Conservation (phyloP, 371 early-diverging fungal genomes). For the Apophysomyces variabilis region DNA sequence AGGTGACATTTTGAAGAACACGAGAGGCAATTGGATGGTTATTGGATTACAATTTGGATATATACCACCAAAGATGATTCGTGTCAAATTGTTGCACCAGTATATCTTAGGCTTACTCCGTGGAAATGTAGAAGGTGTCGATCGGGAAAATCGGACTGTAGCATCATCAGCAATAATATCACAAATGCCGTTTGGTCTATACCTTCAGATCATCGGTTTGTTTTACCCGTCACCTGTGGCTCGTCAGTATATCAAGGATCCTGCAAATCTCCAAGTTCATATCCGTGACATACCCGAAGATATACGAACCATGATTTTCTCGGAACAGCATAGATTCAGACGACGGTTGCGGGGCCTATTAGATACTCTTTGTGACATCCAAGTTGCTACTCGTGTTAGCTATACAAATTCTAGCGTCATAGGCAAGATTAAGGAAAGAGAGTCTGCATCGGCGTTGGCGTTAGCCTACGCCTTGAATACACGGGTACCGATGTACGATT, state of each 20-base stretch:
- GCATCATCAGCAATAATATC: constrained; percentile 14
- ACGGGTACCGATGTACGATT: constrained; percentile 15
- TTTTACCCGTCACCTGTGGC: constrained; percentile 2
- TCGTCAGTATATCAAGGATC: constrained; percentile 18
- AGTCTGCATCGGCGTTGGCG: background rate
- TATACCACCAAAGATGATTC: constrained; percentile 43
- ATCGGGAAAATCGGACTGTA: constrained; percentile 20
- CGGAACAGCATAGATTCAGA: constrained; percentile 22
- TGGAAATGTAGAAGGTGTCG: constrained; percentile 17
- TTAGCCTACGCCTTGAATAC: constrained; percentile 14
- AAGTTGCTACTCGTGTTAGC: background rate
- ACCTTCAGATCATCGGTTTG: constrained; percentile 33
- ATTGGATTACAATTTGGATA: constrained; percentile 51
- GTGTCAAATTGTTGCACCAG: constrained; percentile 47
- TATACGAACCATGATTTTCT: constrained; percentile 13
- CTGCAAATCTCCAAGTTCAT: constrained; percentile 2
- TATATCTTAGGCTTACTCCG: constrained; percentile 31
- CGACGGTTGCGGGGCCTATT: constrained; percentile 18
- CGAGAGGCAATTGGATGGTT: constrained; percentile 30
- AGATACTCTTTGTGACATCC: constrained; percentile 9
- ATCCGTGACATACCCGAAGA: constrained; percentile 20
- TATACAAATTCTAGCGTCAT: background rate
- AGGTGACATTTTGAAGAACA: background rate
- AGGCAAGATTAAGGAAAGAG: background rate
- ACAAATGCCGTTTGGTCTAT: constrained; percentile 22